phyloP scores from a whole-genome alignment of 345 rosid species.

The Cardamine resedifolia region DNA sequence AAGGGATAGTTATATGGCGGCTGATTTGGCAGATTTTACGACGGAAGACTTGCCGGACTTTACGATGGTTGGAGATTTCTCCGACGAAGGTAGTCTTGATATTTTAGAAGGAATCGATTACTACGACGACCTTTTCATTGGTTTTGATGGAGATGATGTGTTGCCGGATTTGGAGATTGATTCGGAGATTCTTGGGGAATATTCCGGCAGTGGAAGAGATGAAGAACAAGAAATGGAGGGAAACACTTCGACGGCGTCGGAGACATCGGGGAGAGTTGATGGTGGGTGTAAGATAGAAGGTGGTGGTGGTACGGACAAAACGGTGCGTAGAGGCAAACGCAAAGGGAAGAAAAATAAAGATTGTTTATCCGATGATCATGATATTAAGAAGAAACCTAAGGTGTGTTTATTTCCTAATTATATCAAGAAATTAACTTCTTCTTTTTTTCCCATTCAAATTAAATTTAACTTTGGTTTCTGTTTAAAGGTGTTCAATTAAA shows the following conservation, averaged over 20 bases:
- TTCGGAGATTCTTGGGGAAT: conserved; percentile 63
- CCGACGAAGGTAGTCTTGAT: conserved; percentile 24
- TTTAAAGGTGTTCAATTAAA: background rate
- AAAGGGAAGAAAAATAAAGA: conserved; percentile 54
- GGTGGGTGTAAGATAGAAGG: conserved; percentile 40
- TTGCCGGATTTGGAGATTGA: conserved; percentile 78
- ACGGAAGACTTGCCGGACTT: conserved; percentile 50
- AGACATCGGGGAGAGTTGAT: conserved; percentile 32
- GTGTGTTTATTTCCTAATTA: conserved; percentile 1
- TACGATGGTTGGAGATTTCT: conserved; percentile 45
- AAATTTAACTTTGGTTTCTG: too few species aligned
- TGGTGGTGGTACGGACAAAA: conserved; percentile 41
- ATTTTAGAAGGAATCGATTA: conserved; percentile 62
- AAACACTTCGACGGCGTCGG: conserved; percentile 44
- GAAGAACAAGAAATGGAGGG: conserved; percentile 56
- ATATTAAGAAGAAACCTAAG: conserved; percentile 38
- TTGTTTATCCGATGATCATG: conserved; percentile 43
- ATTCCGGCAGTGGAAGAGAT: conserved; percentile 55
- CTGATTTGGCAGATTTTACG: conserved; percentile 46
- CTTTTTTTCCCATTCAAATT: background rate
- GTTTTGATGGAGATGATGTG: conserved; percentile 55
- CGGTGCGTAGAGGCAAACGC: conserved; percentile 37
- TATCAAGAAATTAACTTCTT: background rate
- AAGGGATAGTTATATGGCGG: conserved; percentile 44
- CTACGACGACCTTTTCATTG: conserved; percentile 72